These are phyloP conservation scores for Gaertneriomyces sp. DNA, from an alignment of 192 early-diverging fungal genomes.

Conservation along the genomic window DNA sequence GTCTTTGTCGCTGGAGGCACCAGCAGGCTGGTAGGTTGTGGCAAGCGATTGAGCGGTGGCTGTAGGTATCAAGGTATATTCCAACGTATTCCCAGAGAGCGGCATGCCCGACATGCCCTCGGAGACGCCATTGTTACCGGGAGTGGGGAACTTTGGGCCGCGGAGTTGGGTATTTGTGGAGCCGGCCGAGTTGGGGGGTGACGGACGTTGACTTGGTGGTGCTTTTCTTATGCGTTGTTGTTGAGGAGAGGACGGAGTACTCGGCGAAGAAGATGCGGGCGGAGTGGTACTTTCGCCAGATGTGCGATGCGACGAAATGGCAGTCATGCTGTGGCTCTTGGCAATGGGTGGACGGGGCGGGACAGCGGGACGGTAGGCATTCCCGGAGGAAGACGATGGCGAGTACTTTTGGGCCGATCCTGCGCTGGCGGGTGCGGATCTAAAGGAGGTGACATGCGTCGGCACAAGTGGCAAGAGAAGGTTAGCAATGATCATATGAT, in stretches of 20 bases:
- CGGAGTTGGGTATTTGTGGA: background rate
- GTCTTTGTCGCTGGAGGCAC: conserved; percentile 12
- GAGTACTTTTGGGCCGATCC: too few relatives aligned
- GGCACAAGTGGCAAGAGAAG: too few relatives aligned
- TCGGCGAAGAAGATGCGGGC: conserved; percentile 19
- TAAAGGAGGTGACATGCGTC: too few relatives aligned
- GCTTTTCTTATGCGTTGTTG: conserved; percentile 23
- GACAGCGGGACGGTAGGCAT: conserved; percentile 14
- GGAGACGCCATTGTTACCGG: conserved; percentile 22
- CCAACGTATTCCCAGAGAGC: conserved; percentile 20
- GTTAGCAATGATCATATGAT: too few relatives aligned
- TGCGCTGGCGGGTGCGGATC: too few relatives aligned
- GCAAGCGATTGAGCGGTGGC: conserved; percentile 29
- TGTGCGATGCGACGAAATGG: conserved; percentile 15
- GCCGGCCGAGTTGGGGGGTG: background rate
- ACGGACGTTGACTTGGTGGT: conserved; percentile 3
- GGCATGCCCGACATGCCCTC: conserved; percentile 1
- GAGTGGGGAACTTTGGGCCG: conserved; percentile 29
- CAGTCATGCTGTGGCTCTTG: conserved; percentile 19
- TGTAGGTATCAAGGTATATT: conserved; percentile 26
- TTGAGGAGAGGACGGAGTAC: conserved; percentile 20
- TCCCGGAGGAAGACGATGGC: too few relatives aligned
- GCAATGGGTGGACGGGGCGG: conserved; percentile 26
- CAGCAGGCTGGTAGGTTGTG: conserved; percentile 5
- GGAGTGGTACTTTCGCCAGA: conserved; percentile 3